phyloP scores from a whole-genome alignment of 192 early-diverging fungal species.

The Podila epigama region DNA sequence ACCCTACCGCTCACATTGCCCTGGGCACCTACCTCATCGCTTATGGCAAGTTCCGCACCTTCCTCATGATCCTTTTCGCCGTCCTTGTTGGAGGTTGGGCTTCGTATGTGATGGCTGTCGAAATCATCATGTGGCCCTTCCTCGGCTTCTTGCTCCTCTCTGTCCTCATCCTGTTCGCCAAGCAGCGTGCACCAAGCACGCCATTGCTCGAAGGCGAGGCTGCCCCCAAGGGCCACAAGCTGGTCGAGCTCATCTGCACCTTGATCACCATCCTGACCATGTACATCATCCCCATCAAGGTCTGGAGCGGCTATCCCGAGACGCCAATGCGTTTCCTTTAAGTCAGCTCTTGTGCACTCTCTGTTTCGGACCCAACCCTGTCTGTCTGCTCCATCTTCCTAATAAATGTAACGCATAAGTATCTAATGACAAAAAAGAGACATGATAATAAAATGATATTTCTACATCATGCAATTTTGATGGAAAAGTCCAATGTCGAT shows the following conservation, averaged over 20 bases:
- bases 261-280: slow-evolving; percentile 45
- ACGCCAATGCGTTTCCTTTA: slow-evolving; percentile 41
- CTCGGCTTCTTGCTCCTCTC: slow-evolving; percentile 36
- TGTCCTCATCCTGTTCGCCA: slow-evolving; percentile 28
- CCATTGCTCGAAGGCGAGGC: slow-evolving; percentile 26
- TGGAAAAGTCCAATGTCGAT: too few relatives aligned
- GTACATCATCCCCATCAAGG: slow-evolving; percentile 47
- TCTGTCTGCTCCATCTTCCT: too few relatives aligned
- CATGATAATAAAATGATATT: background rate
- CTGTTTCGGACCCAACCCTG: too few relatives aligned
- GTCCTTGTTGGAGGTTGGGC: slow-evolving; percentile 37
- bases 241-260: slow-evolving; percentile 37
- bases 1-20: slow-evolving; percentile 42
- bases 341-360: too few relatives aligned
- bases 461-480: background rate
- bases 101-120: slow-evolving; percentile 43
- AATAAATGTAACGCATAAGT: too few relatives aligned
- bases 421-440: too few relatives aligned
- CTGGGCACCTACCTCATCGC: slow-evolving; percentile 36
- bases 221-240: slow-evolving; percentile 38
- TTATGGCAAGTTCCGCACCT: slow-evolving; percentile 40
- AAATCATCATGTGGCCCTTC: slow-evolving; percentile 50
- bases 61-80: slow-evolving; percentile 39
- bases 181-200: slow-evolving; percentile 26
- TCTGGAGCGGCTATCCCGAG: slow-evolving; percentile 42